phyloP scores from a whole-genome alignment of 2,329 filamentous ascomycete species.

The Colletotrichum chlorophyti region DNA sequence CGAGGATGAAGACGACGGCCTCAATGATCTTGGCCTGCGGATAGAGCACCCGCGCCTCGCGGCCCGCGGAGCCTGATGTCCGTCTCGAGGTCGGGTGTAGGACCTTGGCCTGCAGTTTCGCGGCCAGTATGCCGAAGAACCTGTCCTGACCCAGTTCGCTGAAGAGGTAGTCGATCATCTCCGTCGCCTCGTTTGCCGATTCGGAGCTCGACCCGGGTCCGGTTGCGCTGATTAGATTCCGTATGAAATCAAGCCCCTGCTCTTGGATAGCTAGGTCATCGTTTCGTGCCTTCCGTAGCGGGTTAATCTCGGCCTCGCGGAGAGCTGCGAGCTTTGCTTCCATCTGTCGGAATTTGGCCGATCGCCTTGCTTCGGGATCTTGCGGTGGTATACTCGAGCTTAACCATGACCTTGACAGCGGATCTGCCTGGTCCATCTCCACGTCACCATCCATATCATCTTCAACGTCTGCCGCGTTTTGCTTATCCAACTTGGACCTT shows the following conservation, averaged over 20 bases:
- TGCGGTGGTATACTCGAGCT: conserved; percentile 27
- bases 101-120: conserved; percentile 73
- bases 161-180: conserved; percentile 88
- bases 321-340: conserved; percentile 57
- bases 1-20: conserved; percentile 80
- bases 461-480: conserved; percentile 31
- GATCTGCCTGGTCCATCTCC: conserved; percentile 59
- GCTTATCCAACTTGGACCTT: conserved; percentile 39
- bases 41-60: conserved; percentile 59
- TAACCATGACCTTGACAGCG: conserved; percentile 39
- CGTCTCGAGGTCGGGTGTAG: conserved; percentile 60
- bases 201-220: conserved; percentile 57
- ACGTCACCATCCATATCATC: conserved; percentile 64
- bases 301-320: conserved; percentile 73
- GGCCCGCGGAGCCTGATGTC: conserved; percentile 31
- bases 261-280: conserved; percentile 89
- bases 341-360: conserved; percentile 54
- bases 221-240: conserved; percentile 81
- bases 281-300: conserved; percentile 70
- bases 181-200: conserved; percentile 57
- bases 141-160: conserved; percentile 76
- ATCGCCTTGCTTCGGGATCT: conserved; percentile 34
- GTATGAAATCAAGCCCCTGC: conserved; percentile 86
- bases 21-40: conserved; percentile 75
- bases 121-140: conserved; percentile 80